Evolutionary conservation across 2,329 filamentous ascomycete genomes (phyloP).

Genomic region (Fusarium agapanthi): DNA sequence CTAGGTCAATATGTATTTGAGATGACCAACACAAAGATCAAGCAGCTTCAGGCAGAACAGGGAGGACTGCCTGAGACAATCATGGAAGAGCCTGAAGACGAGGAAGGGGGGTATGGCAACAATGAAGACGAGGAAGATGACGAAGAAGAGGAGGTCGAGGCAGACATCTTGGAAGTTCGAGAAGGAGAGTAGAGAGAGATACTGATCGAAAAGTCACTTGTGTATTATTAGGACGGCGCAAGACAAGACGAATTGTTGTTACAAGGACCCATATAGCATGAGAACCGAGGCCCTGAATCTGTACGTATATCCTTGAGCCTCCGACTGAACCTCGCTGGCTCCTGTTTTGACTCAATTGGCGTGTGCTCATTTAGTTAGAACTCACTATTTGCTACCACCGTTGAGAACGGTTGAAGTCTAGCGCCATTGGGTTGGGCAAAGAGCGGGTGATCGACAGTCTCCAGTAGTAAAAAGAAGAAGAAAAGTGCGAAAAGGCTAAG

Average conservation of each 20-base stretch:
- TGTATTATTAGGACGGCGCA: slow-evolving; percentile 13
- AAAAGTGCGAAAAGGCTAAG: not conserved
- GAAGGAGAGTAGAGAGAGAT: slow-evolving; percentile 42
- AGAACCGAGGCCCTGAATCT: not conserved
- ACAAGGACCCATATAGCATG: not conserved
- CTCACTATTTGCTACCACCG: not conserved
- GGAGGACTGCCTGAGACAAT: slow-evolving; percentile 36
- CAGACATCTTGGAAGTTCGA: slow-evolving; percentile 49
- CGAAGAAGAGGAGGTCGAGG: slow-evolving; percentile 43
- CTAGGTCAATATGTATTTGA: slow-evolving; percentile 95
- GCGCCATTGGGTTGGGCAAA: not conserved
- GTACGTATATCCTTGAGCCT: not conserved
- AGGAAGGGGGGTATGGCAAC: slow-evolving; percentile 44
- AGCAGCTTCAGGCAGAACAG: slow-evolving; percentile 57
- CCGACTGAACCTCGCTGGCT: not conserved
- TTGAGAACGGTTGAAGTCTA: slow-evolving; percentile 10
- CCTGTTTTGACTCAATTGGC: not conserved
- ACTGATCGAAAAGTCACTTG: slow-evolving; percentile 2
- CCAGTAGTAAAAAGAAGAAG: not conserved
- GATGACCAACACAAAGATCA: slow-evolving; percentile 78
- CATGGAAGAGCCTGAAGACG: slow-evolving; percentile 44
- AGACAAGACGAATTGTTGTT: not conserved
- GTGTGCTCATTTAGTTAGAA: not conserved
- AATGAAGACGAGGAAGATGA: slow-evolving; percentile 46
- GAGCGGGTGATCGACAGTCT: slow-evolving; percentile 23